Percentiles rank a stretch among this genome's conserved stretches.
Conservation (phyloP, 2,329 filamentous ascomycete genomes). For the Calonectria pauciramosa region DNA sequence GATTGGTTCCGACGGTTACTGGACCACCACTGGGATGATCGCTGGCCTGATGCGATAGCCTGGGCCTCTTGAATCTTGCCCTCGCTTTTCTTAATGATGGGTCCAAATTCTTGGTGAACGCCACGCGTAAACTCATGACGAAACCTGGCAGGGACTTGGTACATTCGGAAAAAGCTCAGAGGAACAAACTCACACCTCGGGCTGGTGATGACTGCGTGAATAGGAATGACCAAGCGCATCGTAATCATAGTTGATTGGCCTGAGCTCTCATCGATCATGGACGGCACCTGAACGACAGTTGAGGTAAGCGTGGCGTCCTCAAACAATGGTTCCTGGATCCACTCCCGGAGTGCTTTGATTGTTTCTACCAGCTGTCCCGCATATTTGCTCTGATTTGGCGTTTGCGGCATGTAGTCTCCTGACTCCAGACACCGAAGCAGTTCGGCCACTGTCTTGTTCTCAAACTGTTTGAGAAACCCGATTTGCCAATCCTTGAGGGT, state of each 20-base stretch:
- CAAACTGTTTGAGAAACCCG: slow-evolving; percentile 66
- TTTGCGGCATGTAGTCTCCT: slow-evolving; percentile 50
- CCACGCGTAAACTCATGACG: slow-evolving; percentile 72
- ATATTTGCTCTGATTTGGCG: slow-evolving; percentile 59
- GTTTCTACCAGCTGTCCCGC: slow-evolving; percentile 58
- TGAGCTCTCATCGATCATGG: slow-evolving; percentile 38
- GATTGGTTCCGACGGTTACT: slow-evolving; percentile 28
- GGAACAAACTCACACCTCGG: slow-evolving; percentile 71
- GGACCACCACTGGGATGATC: slow-evolving; percentile 32
- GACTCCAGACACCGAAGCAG: slow-evolving; percentile 52
- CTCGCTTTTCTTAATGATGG: slow-evolving; percentile 53
- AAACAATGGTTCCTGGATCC: slow-evolving; percentile 60
- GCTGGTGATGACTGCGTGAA: slow-evolving; percentile 67
- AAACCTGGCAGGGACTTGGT: slow-evolving; percentile 73
- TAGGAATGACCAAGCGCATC: slow-evolving; percentile 73
- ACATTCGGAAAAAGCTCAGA: slow-evolving; percentile 74
- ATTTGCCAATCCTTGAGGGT: slow-evolving; percentile 68
- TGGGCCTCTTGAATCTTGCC: slow-evolving; percentile 18
- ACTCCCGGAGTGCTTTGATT: slow-evolving; percentile 56
- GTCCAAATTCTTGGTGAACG: slow-evolving; percentile 72
- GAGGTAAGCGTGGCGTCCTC: slow-evolving; percentile 61
- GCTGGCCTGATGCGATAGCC: slow-evolving; percentile 12
- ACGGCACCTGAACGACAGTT: slow-evolving; percentile 59
- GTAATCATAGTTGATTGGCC: slow-evolving; percentile 57
- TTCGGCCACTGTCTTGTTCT: slow-evolving; percentile 56